Conservation (phyloP, 768 basidiomycete genomes). For the Rhodotorula toruloides region DNA sequence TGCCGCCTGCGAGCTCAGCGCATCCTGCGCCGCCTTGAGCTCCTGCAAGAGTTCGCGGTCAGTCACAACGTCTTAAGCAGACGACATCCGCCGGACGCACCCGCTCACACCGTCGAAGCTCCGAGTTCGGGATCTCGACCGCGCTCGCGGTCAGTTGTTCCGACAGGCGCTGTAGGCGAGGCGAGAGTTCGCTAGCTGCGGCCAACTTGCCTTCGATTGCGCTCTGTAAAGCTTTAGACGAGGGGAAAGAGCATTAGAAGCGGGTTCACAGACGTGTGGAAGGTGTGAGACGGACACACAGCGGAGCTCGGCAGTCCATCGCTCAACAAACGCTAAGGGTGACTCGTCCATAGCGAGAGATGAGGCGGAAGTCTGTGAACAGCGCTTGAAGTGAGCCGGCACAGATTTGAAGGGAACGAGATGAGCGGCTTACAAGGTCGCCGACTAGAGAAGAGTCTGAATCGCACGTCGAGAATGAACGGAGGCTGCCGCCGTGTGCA, state of each 20-base stretch:
- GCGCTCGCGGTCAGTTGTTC: conserved; percentile 16
- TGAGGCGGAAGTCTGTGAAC: no score
- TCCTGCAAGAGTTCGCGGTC: not conserved
- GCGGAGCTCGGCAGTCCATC: conserved; percentile 10
- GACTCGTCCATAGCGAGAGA: conserved; percentile 16
- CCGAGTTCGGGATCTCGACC: conserved; percentile 10
- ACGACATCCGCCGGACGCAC: not conserved
- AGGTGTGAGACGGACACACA: not conserved
- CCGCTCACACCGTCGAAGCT: conserved; percentile 19
- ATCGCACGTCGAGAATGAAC: no score
- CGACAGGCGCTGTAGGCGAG: not conserved
- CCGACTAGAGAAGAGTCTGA: no score
- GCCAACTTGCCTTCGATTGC: not conserved
- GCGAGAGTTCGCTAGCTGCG: not conserved
- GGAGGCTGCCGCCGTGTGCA: no score
- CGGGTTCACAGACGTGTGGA: no score
- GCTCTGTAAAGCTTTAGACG: not conserved
- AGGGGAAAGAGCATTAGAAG: no score
- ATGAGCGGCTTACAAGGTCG: no score
- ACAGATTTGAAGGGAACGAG: no score
- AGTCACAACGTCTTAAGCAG: no score
- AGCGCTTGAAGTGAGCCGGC: no score
- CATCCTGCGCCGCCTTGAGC: conserved; percentile 4
- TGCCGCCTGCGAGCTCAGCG: not conserved
- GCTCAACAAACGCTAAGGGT: conserved; percentile 9